Percentiles rank a stretch among this genome's conserved stretches.
Conservation (phyloP, 2,329 filamentous ascomycete species). For the Periconia macrospinosa region DNA sequence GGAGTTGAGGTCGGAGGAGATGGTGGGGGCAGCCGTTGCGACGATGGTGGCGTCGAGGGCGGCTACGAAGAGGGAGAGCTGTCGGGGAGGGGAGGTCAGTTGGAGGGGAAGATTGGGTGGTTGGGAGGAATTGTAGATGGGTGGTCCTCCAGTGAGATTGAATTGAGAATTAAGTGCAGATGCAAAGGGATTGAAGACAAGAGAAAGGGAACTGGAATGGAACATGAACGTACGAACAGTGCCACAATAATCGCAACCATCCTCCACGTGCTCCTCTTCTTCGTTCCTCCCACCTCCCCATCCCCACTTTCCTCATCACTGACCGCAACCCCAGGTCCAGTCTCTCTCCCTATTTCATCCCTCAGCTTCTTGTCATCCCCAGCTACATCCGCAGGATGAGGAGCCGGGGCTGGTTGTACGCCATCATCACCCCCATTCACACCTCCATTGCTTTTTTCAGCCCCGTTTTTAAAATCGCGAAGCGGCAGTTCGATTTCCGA, state of each 20-base stretch:
- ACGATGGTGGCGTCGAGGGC: slow-evolving; percentile 60
- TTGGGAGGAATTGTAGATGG: no score
- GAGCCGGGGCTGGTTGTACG: no score
- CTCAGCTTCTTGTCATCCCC: no score
- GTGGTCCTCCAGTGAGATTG: neutral
- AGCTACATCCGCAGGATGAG: no score
- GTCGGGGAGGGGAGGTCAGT: neutral
- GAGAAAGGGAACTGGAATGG: neutral
- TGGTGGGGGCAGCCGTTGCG: slow-evolving; percentile 68
- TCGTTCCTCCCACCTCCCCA: slow-evolving; percentile 2
- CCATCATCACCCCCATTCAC: neutral
- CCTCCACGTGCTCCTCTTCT: slow-evolving; percentile 25
- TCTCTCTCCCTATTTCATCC: no score
- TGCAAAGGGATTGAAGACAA: neutral
- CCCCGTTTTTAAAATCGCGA: neutral
- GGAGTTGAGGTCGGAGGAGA: slow-evolving; percentile 65
- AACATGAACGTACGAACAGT: slow-evolving; percentile 33
- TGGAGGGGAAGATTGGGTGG: no score
- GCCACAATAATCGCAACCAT: slow-evolving; percentile 33
- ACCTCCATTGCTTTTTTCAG: slow-evolving; percentile 7
- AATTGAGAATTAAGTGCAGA: neutral
- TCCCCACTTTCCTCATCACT: no score
- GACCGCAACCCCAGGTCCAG: no score
- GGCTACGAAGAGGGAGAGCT: slow-evolving; percentile 46
- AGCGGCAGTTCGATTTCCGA: no score